phyloP scores from a whole-genome alignment of 1,284 basidiomycete genomes.

The Vanrija pseudolonga region DNA sequence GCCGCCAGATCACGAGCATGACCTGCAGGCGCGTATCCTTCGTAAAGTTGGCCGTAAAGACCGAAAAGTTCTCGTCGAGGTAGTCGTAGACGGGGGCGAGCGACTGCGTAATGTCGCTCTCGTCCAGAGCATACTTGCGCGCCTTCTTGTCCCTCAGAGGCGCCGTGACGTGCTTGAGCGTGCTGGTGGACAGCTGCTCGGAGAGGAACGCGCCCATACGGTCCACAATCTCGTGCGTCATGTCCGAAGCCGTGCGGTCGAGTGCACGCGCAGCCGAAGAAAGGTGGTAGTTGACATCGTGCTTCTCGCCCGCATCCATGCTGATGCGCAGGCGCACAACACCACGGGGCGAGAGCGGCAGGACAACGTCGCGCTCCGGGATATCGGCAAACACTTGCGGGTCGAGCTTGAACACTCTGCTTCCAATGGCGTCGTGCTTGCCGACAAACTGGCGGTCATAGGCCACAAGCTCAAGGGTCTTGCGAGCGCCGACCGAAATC shows the following conservation, averaged over 20 bases:
- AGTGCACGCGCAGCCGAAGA: conserved; percentile 28
- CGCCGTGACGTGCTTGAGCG: conserved; percentile 26
- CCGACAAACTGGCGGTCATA: conserved; percentile 46
- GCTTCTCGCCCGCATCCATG: conserved; percentile 40
- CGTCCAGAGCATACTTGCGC: conserved; percentile 23
- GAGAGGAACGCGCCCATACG: conserved; percentile 40
- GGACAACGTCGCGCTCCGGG: conserved; percentile 33
- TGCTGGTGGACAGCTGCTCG: conserved; percentile 22
- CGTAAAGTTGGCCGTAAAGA: conserved; percentile 40
- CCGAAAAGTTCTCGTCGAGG: conserved; percentile 44
- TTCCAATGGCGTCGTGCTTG: conserved; percentile 45
- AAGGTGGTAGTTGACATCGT: conserved; percentile 45
- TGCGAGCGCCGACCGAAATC: conserved; percentile 27
- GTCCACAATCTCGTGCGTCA: conserved; percentile 42
- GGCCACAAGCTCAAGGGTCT: conserved; percentile 36
- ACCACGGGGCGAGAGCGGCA: conserved; percentile 43
- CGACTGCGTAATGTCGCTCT: conserved; percentile 39
- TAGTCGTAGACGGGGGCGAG: conserved; percentile 43
- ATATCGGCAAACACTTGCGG: conserved; percentile 27
- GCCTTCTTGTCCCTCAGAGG: conserved; percentile 37
- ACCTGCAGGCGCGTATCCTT: conserved; percentile 23
- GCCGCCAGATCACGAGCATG: conserved; percentile 40
- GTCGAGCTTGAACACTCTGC: conserved; percentile 39
- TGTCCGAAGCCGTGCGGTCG: conserved; percentile 36
- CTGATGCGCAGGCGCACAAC: conserved; percentile 40